phyloP scores from a whole-genome alignment of 2,329 filamentous ascomycete species.

The Monosporascus sp. region DNA sequence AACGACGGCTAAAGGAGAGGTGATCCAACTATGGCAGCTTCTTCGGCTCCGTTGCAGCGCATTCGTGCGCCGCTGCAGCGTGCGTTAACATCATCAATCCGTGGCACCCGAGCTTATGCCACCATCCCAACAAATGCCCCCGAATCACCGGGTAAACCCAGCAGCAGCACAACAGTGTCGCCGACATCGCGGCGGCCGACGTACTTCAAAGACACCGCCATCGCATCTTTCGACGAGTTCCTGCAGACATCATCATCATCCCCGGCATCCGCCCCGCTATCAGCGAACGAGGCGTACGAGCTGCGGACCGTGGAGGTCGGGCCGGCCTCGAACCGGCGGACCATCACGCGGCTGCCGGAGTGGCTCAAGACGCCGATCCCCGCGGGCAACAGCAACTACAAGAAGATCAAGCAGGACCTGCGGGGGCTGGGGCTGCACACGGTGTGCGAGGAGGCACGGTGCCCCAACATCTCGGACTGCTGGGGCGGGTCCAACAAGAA shows the following conservation, averaged over 20 bases:
- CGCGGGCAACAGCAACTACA: constrained; percentile 73
- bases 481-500: constrained; percentile 90
- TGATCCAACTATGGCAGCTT: constrained; percentile 16
- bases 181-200: constrained; percentile 33
- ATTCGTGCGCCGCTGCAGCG: constrained; percentile 23
- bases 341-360: constrained; percentile 71
- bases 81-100: constrained; percentile 14
- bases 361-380: constrained; percentile 98
- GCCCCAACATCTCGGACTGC: constrained; percentile 96
- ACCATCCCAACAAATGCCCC: constrained; percentile 21
- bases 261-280: constrained; percentile 27
- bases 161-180: constrained; percentile 10
- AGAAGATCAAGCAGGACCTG: constrained; percentile 90
- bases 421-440: constrained; percentile 87
- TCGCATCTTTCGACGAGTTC: constrained; percentile 57
- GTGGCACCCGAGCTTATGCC: constrained; percentile 20
- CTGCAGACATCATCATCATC: constrained; percentile 30
- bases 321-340: constrained; percentile 56
- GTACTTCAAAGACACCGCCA: constrained; percentile 55
- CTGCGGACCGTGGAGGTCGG: constrained; percentile 60
- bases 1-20: too few relatives aligned
- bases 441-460: constrained; percentile 95
- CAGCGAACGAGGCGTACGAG: constrained; percentile 51
- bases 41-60: constrained; percentile 21
- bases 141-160: constrained; percentile 20